Evolutionary conservation across 176 grass and related monocot species (phyloP).

Genomic region (Triticum dicoccoides): DNA sequence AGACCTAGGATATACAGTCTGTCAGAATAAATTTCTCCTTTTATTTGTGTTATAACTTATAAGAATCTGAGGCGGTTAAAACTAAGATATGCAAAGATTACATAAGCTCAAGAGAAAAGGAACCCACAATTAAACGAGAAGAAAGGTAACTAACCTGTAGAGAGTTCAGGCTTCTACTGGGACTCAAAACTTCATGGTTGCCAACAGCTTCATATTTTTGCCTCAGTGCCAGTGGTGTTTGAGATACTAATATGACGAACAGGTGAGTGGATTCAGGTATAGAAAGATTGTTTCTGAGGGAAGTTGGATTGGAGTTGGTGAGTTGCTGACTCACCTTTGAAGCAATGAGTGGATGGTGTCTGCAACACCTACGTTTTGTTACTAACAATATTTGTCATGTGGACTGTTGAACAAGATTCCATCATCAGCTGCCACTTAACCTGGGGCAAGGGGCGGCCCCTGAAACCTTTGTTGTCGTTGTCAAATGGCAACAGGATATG

Average conservation of each 20-base stretch:
- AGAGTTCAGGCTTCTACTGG: not conserved
- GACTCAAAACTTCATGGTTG: not conserved
- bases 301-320: constrained; percentile 30
- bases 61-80: not conserved
- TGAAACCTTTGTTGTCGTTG: not conserved
- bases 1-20: not conserved
- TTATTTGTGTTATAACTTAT: not conserved
- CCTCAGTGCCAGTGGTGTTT: not conserved
- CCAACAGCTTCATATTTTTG: not conserved
- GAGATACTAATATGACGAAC: constrained; percentile 27
- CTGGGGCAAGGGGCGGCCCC: constrained; percentile 40
- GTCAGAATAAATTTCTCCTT: no score
- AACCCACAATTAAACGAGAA: not conserved
- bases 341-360: constrained; percentile 25
- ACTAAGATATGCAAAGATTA: not conserved
- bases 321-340: constrained; percentile 42
- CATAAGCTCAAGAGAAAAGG: constrained; percentile 1
- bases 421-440: constrained; percentile 21
- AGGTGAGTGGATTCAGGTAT: constrained; percentile 1
- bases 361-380: not conserved
- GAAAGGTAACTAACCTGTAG: constrained; percentile 25
- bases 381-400: not conserved
- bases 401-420: constrained; percentile 12
- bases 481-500: constrained; percentile 5
- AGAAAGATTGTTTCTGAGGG: constrained; percentile 1